Evolutionary conservation across 129 eudicot genomes (phyloP).

Genomic region (Dittrichia graveolens): DNA sequence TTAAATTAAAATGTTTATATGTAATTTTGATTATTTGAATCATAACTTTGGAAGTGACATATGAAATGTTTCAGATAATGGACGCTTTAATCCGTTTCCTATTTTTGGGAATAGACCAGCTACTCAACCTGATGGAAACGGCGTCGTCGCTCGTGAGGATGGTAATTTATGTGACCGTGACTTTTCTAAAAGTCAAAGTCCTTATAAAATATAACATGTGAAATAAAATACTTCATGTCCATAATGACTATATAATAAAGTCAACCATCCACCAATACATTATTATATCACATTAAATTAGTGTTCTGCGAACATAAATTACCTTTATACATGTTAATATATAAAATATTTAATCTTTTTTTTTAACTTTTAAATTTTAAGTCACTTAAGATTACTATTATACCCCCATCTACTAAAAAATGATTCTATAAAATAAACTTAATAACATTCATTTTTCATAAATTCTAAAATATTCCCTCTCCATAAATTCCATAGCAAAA

Average conservation of each 20-base stretch:
- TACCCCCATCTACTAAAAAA: too few species aligned
- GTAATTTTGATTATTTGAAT: neutral
- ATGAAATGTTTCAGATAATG: slow-evolving; percentile 16
- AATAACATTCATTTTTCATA: too few species aligned
- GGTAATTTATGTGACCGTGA: slow-evolving; percentile 13
- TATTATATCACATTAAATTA: neutral
- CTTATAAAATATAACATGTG: neutral
- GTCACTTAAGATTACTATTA: too few species aligned
- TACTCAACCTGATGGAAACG: slow-evolving; percentile 8
- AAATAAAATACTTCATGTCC: neutral
- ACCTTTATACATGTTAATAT: too few species aligned
- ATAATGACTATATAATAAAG: neutral
- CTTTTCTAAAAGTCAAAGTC: slow-evolving; percentile 17
- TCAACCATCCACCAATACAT: slow-evolving; percentile 17
- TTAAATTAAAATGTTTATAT: neutral
- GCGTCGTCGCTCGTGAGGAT: slow-evolving; percentile 8
- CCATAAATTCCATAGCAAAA: too few species aligned
- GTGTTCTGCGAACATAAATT: too few species aligned
- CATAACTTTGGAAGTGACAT: neutral
- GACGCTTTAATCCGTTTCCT: slow-evolving; percentile 29
- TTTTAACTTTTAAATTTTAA: too few species aligned
- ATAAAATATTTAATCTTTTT: too few species aligned
- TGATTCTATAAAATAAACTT: too few species aligned
- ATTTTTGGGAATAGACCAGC: slow-evolving; percentile 14
- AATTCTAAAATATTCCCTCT: too few species aligned